These are phyloP conservation scores for Brachypodium distachyon DNA, from an alignment of 202 grass and related monocot species.

Conservation along the genomic window DNA sequence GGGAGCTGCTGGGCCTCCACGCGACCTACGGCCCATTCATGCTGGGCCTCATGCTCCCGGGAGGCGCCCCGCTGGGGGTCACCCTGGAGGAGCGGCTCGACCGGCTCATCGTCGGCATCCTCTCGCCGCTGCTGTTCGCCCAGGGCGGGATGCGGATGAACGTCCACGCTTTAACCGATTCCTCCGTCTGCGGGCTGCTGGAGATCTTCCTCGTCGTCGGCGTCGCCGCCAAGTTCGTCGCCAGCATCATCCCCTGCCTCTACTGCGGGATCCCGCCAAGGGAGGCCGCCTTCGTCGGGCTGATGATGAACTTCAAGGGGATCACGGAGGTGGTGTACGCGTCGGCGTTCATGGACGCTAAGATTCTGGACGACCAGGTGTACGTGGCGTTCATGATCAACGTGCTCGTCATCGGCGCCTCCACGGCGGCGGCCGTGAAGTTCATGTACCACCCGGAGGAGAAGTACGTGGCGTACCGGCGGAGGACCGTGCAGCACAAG, in stretches of 20 bases:
- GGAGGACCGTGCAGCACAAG: conserved; percentile 51
- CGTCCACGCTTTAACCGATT: conserved; percentile 18
- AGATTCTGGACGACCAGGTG: conserved; percentile 46
- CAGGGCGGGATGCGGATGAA: conserved; percentile 52
- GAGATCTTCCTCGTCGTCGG: conserved; percentile 35
- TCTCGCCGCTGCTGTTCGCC: conserved; percentile 62
- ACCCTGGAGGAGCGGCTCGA: conserved; percentile 65
- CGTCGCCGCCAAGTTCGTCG: conserved; percentile 39
- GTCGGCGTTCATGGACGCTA: conserved; percentile 31
- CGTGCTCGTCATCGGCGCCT: conserved; percentile 38
- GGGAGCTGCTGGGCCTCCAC: conserved; percentile 53
- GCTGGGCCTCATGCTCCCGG: conserved; percentile 67
- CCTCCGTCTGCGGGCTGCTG: conserved; percentile 21
- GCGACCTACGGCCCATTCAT: conserved; percentile 53
- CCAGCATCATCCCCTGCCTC: conserved; percentile 31
- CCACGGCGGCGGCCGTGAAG: conserved; percentile 40
- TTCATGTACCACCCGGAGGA: conserved; percentile 70
- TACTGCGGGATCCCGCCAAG: conserved; percentile 37
- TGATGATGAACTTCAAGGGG: conserved; percentile 80
- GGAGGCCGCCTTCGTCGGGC: conserved; percentile 32
- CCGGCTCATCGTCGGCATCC: conserved; percentile 48
- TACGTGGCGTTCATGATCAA: conserved; percentile 51
- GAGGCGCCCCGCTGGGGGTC: conserved; percentile 64
- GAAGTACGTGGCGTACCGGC: conserved; percentile 51
- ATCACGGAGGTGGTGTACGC: conserved; percentile 55